These are phyloP conservation scores for Hirsutella rhossiliensis DNA, from an alignment of 2,329 filamentous ascomycete genomes.

Conservation along the genomic window DNA sequence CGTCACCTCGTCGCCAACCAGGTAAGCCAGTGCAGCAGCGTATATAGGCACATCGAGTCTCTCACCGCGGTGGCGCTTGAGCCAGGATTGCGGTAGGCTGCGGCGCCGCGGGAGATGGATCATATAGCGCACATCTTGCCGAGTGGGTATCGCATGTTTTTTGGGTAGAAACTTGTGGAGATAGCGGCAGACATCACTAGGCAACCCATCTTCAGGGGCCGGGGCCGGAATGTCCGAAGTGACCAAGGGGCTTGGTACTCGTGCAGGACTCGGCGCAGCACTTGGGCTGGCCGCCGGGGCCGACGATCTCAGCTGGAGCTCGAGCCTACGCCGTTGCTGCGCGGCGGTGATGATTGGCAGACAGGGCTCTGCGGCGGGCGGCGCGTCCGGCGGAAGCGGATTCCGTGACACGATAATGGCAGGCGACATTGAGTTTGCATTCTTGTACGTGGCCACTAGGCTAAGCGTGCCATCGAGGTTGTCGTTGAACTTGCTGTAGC, in stretches of 20 bases:
- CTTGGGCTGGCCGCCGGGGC: not conserved
- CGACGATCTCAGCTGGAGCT: not conserved
- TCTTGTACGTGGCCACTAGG: conserved; percentile 14
- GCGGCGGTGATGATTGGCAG: not conserved
- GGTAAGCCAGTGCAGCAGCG: conserved; percentile 18
- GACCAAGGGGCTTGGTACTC: not conserved
- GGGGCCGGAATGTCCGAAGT: not conserved
- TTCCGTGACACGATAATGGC: conserved; percentile 16
- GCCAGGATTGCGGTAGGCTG: conserved; percentile 14
- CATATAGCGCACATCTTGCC: conserved; percentile 14
- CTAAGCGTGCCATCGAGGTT: conserved; percentile 28
- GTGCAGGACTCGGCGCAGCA: not conserved
- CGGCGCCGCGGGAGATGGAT: conserved; percentile 10
- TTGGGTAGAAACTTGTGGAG: conserved; percentile 11
- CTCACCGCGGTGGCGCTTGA: conserved; percentile 8
- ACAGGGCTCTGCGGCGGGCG: conserved; percentile 4
- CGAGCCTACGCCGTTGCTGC: too few species aligned
- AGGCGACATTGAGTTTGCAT: conserved; percentile 9
- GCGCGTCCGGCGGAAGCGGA: conserved; percentile 8
- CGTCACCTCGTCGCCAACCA: conserved; percentile 15
- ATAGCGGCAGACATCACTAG: conserved; percentile 7
- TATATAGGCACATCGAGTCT: conserved; percentile 12
- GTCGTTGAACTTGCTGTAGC: conserved; percentile 21
- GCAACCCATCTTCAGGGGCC: not conserved
- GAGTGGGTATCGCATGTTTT: conserved; percentile 7